phyloP scores from a whole-genome alignment of 2,329 filamentous ascomycete genomes.

The Epichloe elymi region DNA sequence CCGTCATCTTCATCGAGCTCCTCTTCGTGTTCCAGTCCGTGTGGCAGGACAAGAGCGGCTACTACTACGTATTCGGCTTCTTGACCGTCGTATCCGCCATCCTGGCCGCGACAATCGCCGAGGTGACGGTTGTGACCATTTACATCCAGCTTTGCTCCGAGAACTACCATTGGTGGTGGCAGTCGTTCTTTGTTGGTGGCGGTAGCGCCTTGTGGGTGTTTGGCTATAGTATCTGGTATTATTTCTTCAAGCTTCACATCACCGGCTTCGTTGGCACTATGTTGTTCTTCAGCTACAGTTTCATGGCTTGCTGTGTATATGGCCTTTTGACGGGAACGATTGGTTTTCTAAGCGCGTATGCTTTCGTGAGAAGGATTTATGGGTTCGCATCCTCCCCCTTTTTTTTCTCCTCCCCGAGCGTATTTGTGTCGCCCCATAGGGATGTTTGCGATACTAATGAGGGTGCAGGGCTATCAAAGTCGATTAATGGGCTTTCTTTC shows the following conservation, averaged over 20 bases:
- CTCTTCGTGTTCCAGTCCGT: slow-evolving; percentile 77
- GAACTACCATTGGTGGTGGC: slow-evolving; percentile 91
- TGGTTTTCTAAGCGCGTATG: slow-evolving; percentile 72
- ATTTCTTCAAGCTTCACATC: slow-evolving; percentile 66
- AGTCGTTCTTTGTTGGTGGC: slow-evolving; percentile 68
- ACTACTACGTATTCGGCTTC: slow-evolving; percentile 88
- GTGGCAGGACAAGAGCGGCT: slow-evolving; percentile 83
- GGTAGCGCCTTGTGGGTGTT: slow-evolving; percentile 73
- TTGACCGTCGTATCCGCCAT: slow-evolving; percentile 61
- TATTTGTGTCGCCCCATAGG: not conserved
- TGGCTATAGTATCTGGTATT: slow-evolving; percentile 74
- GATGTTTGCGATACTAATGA: slow-evolving; percentile 4
- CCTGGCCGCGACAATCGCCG: slow-evolving; percentile 62
- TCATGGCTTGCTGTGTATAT: slow-evolving; percentile 70
- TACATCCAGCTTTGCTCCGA: slow-evolving; percentile 75
- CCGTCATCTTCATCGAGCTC: slow-evolving; percentile 78
- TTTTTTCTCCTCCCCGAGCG: not conserved
- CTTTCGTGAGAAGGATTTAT: slow-evolving; percentile 75
- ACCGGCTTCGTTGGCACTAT: slow-evolving; percentile 65
- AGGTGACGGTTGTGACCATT: slow-evolving; percentile 71
- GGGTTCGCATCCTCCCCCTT: slow-evolving; percentile 35
- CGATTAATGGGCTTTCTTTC: slow-evolving; percentile 21
- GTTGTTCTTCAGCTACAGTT: slow-evolving; percentile 77
- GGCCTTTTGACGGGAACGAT: slow-evolving; percentile 71
- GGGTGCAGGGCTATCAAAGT: slow-evolving; percentile 35